Percentiles rank a stretch among this genome's conserved stretches.
These are phyloP conservation scores for Spergularia azorica DNA, from an alignment of 179 eudicot genomes.

Conservation along the genomic window DNA sequence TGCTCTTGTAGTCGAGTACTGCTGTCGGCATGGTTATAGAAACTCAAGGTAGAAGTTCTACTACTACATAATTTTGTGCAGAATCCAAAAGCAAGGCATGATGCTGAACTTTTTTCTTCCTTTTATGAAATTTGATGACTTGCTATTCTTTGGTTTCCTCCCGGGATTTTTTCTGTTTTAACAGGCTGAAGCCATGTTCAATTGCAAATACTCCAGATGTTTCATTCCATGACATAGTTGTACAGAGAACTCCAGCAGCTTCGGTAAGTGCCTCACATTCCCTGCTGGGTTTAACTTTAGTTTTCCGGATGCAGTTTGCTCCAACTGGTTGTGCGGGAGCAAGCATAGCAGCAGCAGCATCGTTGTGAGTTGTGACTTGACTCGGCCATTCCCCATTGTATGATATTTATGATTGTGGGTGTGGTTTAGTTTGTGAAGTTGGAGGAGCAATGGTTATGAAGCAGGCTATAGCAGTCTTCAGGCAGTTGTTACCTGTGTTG, in stretches of 20 bases:
- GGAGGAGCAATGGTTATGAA: not conserved
- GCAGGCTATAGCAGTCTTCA: not conserved
- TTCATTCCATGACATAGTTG: conserved; percentile 18
- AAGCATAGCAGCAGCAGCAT: conserved; percentile 18
- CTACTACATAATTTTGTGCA: conserved; percentile 47
- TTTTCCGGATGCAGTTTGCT: conserved; percentile 37
- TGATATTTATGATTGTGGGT: conserved; percentile 15
- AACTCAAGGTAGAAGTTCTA: conserved; percentile 53
- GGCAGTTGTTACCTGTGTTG: conserved; percentile 5
- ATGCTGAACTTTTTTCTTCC: conserved; percentile 29
- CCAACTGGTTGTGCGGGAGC: conserved; percentile 18
- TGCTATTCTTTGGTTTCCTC: conserved; percentile 33
- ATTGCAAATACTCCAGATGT: conserved; percentile 13
- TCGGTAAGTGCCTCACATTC: conserved; percentile 34
- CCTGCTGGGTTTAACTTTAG: conserved; percentile 36
- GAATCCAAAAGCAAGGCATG: conserved; percentile 70
- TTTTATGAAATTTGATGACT: conserved; percentile 31
- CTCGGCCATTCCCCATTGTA: conserved; percentile 18
- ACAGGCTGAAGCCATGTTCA: conserved; percentile 52
- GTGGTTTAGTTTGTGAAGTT: not conserved
- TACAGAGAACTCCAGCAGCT: conserved; percentile 26
- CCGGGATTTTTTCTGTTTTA: conserved; percentile 22
- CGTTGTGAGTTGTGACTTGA: not conserved
- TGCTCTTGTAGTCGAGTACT: conserved; percentile 37
- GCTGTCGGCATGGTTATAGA: conserved; percentile 50